These are phyloP conservation scores for Mucor indicus DNA, from an alignment of 371 early-diverging fungal genomes.

Conservation along the genomic window DNA sequence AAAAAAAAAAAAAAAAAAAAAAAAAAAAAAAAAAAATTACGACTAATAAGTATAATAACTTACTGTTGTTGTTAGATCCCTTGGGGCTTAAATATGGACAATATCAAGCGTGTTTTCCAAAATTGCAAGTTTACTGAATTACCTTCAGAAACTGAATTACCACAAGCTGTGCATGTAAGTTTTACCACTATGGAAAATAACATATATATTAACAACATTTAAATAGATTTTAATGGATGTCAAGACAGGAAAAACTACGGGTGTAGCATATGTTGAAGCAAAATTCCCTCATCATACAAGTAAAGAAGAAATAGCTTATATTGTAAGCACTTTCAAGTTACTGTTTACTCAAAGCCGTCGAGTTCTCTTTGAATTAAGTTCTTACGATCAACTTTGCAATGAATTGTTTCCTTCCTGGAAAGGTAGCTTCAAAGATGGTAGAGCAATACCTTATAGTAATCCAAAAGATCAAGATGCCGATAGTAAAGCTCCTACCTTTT, in stretches of 20 bases:
- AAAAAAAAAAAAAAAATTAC: neutral
- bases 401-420: slow-evolving; percentile 9
- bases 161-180: slow-evolving; percentile 16
- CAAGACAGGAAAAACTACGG: slow-evolving; percentile 10
- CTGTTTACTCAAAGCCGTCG: slow-evolving; percentile 7
- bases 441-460: neutral
- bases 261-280: slow-evolving; percentile 9
- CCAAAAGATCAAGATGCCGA: neutral
- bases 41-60: neutral
- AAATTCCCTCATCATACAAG: neutral
- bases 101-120: neutral
- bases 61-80: neutral
- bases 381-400: slow-evolving; percentile 12
- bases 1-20: no score
- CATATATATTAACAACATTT: neutral
- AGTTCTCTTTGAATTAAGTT: neutral
- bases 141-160: neutral
- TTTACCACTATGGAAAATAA: neutral
- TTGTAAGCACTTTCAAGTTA: neutral
- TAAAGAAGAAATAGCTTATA: neutral
- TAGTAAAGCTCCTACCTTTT: neutral
- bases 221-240: slow-evolving; percentile 19
- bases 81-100: slow-evolving; percentile 1
- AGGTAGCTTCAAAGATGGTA: slow-evolving; percentile 7
- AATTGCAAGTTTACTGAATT: neutral